These are phyloP conservation scores for Calonectria pseudoreteaudii DNA, from an alignment of 2,329 filamentous ascomycete genomes.

Conservation along the genomic window DNA sequence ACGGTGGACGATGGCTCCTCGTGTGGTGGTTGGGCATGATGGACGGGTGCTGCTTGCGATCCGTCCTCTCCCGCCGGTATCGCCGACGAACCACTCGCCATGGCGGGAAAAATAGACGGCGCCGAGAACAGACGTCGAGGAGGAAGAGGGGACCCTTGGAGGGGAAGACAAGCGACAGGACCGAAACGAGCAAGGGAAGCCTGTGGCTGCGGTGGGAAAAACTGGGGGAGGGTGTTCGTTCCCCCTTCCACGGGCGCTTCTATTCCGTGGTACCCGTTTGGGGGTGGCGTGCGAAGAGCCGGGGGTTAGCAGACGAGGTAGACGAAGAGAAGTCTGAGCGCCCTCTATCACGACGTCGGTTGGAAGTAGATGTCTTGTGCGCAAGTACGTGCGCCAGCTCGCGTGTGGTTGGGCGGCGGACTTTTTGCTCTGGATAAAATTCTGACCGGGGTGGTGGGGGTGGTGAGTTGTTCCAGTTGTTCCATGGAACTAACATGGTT, in stretches of 20 bases:
- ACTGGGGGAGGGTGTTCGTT: constrained; percentile 4
- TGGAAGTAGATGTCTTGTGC: constrained; percentile 16
- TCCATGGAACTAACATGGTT: neutral
- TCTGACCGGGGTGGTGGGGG: constrained; percentile 8
- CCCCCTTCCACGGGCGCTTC: constrained; percentile 10
- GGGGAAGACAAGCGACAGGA: neutral
- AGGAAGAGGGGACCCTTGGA: neutral
- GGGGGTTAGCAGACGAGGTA: neutral
- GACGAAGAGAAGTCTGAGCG: constrained; percentile 19
- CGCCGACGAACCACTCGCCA: constrained; percentile 42
- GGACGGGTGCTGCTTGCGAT: constrained; percentile 27
- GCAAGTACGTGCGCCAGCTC: constrained; percentile 1
- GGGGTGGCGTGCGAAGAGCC: constrained; percentile 2
- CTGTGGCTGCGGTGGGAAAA: neutral
- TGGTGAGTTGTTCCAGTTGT: neutral
- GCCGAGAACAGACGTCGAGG: neutral
- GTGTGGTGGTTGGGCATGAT: constrained; percentile 28
- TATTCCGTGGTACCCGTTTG: constrained; percentile 15
- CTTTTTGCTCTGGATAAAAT: constrained; percentile 2
- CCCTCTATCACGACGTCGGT: constrained; percentile 15
- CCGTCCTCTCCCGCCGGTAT: constrained; percentile 34
- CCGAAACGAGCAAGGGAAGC: neutral
- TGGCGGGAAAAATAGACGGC: constrained; percentile 22
- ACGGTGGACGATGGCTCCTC: constrained; percentile 10
- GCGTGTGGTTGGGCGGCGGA: constrained; percentile 19